phyloP scores from a whole-genome alignment of 2,329 filamentous ascomycete genomes.

The Fusarium penzigii region DNA sequence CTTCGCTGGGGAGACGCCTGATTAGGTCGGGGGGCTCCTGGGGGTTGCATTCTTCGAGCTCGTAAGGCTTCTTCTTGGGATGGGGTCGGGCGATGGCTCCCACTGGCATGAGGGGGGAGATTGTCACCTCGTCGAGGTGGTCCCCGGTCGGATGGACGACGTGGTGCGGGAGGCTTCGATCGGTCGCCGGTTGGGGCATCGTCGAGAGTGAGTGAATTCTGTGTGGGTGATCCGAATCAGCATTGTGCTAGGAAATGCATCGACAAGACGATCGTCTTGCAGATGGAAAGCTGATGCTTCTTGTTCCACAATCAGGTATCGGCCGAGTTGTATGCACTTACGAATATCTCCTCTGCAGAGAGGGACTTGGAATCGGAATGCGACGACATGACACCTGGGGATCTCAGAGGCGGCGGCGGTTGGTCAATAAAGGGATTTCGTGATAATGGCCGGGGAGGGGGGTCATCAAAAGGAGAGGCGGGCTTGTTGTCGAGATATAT shows the following conservation, averaged over 20 bases:
- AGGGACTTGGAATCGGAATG: slow-evolving; percentile 47
- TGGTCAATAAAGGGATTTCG: slow-evolving; percentile 76
- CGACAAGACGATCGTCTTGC: background rate
- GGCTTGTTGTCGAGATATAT: slow-evolving; percentile 39
- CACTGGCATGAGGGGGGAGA: slow-evolving; percentile 43
- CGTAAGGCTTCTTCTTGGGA: slow-evolving; percentile 67
- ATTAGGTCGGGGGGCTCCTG: slow-evolving; percentile 35
- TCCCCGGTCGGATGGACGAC: slow-evolving; percentile 35
- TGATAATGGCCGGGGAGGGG: slow-evolving; percentile 61
- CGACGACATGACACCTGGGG: slow-evolving; percentile 52
- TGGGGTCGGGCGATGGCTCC: slow-evolving; percentile 59
- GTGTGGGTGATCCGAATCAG: slow-evolving; percentile 19
- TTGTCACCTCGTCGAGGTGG: slow-evolving; percentile 42
- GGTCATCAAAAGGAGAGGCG: slow-evolving; percentile 62
- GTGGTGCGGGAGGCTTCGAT: slow-evolving; percentile 42
- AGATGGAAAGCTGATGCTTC: background rate
- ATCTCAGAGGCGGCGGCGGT: slow-evolving; percentile 42
- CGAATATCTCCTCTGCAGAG: slow-evolving; percentile 72
- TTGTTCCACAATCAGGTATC: background rate
- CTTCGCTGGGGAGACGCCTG: slow-evolving; percentile 34
- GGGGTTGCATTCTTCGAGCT: slow-evolving; percentile 44
- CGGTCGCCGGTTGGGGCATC: slow-evolving; percentile 49
- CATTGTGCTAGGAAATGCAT: background rate
- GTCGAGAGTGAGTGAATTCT: slow-evolving; percentile 70
- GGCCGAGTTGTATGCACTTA: slow-evolving; percentile 52